Base-by-base conservation (phyloP, 1,284 basidiomycete species). In the Xerocomus minutiporus region DNA sequence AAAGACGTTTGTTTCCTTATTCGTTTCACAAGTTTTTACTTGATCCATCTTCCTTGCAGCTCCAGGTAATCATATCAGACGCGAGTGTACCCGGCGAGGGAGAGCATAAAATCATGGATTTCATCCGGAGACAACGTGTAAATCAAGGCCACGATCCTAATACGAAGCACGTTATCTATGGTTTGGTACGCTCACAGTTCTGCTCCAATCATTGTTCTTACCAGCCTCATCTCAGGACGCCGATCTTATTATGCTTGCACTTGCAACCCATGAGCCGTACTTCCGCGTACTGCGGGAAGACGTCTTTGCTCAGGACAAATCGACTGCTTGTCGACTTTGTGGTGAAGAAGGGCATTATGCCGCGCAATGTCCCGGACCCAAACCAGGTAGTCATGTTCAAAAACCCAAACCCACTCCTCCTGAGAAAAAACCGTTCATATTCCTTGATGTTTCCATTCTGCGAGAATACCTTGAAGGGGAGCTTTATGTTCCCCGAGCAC, bases 51-150 rank as follows among this genome's bases (percentile, higher is more conserved):
- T 45, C 48, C 44, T 53, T 36, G 32, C 60, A 93, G 89, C 79
- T 97, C 39, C 86, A 98, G 77, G 91, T 99, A 57, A 87, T 99
- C 59, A 93, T 99, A 56, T 99, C 97, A 2, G 97, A 99, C 63
- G 93, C 96, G 2, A 88, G 90, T 52, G 97, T 99, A 9, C 96
- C 96, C 1, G 96, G 96, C 59, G 97, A 99, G 73, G 97, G 97
- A 67, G 97, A 99, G 71, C 97, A 99, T 75, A 99, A 99, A 77
- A 98, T 99, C 61, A 98, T 99, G 93, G 97, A 99, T 67, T 97
- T 85, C 71, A 97, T 99, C 59, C 81, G 97, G 54, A 81, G 95
- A 46, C 94, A 97, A 65, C 82, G 97, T 46, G 79, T 81, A 45
- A 91, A 97, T 65, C 81, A 84, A 32, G 87, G 86, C 11, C 89